Percentiles rank a stretch among this genome's conserved stretches.
Conservation (phyloP, 179 eudicot species). For the Beta corolliflora region DNA sequence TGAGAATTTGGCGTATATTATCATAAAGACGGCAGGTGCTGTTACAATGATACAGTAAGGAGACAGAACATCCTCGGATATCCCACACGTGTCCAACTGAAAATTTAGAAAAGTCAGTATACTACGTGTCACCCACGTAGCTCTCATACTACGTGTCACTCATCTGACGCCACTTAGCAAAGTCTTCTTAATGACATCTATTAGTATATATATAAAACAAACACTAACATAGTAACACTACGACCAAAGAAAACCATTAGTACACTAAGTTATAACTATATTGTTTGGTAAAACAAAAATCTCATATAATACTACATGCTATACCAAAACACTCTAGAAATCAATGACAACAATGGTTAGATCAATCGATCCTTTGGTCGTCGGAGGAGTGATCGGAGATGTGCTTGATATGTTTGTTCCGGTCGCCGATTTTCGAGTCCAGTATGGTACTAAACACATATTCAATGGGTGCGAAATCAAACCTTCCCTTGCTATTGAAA, state of each 20-base stretch:
- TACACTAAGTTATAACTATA: not conserved
- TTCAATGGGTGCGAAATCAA: conserved; percentile 39
- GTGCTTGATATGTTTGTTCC: conserved; percentile 48
- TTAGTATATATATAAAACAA: not conserved
- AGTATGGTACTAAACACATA: conserved; percentile 29
- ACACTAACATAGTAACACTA: not conserved
- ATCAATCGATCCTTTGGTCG: conserved; percentile 39
- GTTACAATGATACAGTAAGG: not conserved
- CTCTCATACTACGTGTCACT: conserved; percentile 25
- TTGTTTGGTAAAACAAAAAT: not conserved
- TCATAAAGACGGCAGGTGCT: conserved; percentile 2
- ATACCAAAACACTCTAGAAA: not conserved
- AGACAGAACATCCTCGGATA: conserved; percentile 24
- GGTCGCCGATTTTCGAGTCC: conserved; percentile 21
- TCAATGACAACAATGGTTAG: conserved; percentile 21
- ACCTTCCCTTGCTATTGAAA: conserved; percentile 26
- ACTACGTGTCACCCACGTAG: conserved; percentile 18
- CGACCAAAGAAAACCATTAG: not conserved
- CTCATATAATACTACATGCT: not conserved
- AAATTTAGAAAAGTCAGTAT: conserved; percentile 10
- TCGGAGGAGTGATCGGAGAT: conserved; percentile 47
- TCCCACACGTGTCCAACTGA: conserved; percentile 29
- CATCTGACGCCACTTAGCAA: conserved; percentile 15
- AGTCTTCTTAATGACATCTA: conserved; percentile 15
- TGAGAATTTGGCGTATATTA: too few species aligned